These are phyloP conservation scores for Potentilla sterilis DNA, from an alignment of 306 rosid species.

Conservation along the genomic window DNA sequence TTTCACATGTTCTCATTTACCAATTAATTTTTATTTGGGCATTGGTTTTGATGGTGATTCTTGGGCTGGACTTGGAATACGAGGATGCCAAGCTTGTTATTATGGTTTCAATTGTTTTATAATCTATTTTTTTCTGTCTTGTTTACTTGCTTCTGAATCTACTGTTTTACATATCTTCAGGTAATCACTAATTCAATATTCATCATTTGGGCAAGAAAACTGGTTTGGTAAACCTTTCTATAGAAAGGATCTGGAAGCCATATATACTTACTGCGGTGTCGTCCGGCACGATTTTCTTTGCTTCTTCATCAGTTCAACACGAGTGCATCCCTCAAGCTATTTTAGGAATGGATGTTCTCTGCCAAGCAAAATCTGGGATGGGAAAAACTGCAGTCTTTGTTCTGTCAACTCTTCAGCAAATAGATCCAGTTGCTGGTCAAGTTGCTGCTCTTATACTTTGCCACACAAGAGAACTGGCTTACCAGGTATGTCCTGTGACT, in stretches of 20 bases:
- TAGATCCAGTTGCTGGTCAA: conserved; percentile 72
- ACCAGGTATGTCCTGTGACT: conserved; percentile 47
- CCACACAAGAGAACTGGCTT: conserved; percentile 71
- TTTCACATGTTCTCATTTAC: background rate
- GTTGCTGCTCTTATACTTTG: conserved; percentile 72
- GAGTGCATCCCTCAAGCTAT: conserved; percentile 85
- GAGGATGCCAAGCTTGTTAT: background rate
- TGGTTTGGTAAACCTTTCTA: conserved; percentile 74
- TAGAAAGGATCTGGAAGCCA: conserved; percentile 65
- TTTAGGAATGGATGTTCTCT: conserved; percentile 71
- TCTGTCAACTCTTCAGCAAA: conserved; percentile 64
- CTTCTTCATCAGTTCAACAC: conserved; percentile 71
- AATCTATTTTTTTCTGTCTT: background rate
- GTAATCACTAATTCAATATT: conserved; percentile 65
- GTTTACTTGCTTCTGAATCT: conserved; percentile 14
- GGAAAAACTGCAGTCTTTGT: conserved; percentile 80
- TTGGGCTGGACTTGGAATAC: background rate
- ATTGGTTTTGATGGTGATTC: background rate
- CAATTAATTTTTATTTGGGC: background rate
- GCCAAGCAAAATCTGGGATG: conserved; percentile 80
- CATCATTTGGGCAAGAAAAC: conserved; percentile 52
- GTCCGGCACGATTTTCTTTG: conserved; percentile 60
- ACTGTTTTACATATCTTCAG: conserved; percentile 35
- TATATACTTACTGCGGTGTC: conserved; percentile 71
- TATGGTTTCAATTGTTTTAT: background rate